Evolutionary conservation across 352 stramenopile species (phyloP).

Genomic region (Thraustotheca clavata): DNA sequence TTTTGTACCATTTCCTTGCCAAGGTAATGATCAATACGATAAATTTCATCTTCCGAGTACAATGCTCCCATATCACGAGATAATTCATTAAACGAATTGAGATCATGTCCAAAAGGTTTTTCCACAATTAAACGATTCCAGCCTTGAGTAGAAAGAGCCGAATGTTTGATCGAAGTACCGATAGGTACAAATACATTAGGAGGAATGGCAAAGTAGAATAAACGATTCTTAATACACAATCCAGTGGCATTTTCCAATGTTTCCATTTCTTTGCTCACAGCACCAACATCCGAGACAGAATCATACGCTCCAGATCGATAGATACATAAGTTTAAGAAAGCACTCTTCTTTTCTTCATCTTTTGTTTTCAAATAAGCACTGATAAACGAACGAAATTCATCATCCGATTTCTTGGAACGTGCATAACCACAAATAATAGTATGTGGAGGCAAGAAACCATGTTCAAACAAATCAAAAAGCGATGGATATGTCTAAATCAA

Average conservation of each 20-base stretch:
- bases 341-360: slow-evolving; percentile 44
- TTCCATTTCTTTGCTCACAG: slow-evolving; percentile 64
- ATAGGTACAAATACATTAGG: slow-evolving; percentile 94
- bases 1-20: slow-evolving; percentile 99
- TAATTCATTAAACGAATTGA: slow-evolving; percentile 88
- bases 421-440: slow-evolving; percentile 84
- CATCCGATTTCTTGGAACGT: slow-evolving; percentile 64
- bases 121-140: slow-evolving; percentile 97
- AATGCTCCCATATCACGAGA: slow-evolving; percentile 78
- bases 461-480: slow-evolving; percentile 79
- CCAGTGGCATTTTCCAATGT: slow-evolving; percentile 44
- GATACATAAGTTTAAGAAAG: slow-evolving; percentile 68
- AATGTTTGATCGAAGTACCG: slow-evolving; percentile 87
- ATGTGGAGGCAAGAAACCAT: slow-evolving; percentile 72
- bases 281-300: slow-evolving; percentile 66
- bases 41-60: slow-evolving; percentile 86
- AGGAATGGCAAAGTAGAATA: slow-evolving; percentile 97
- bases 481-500: slow-evolving; percentile 72
- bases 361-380: slow-evolving; percentile 45
- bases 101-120: slow-evolving; percentile 97
- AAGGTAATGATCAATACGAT: slow-evolving; percentile 96
- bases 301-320: slow-evolving; percentile 75
- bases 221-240: slow-evolving; percentile 52
- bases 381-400: slow-evolving; percentile 78
- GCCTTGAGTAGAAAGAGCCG: slow-evolving; percentile 75